Percentiles rank a stretch among this genome's conserved stretches.
These are phyloP conservation scores for Boletus subparvulus DNA, from an alignment of 768 basidiomycete genomes.

Conservation along the genomic window DNA sequence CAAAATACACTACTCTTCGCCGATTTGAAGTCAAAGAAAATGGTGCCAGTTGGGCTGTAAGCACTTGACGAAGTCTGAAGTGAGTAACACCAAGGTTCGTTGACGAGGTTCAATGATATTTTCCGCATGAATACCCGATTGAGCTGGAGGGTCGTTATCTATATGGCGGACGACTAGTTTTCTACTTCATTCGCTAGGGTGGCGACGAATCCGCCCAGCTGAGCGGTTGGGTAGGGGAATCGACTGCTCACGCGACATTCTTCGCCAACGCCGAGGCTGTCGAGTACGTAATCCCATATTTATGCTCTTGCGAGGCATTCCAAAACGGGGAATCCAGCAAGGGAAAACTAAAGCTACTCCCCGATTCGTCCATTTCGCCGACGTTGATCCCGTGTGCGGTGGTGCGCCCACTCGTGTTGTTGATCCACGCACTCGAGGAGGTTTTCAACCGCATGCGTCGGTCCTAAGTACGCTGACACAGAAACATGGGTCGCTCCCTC, in stretches of 20 bases:
- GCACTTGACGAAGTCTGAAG: constrained; percentile 55
- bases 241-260: too few relatives aligned
- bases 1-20: constrained; percentile 55
- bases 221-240: too few relatives aligned
- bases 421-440: constrained; percentile 47
- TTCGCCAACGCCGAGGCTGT: too few relatives aligned
- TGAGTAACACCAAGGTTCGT: constrained; percentile 61
- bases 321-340: constrained; percentile 37
- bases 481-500: constrained; percentile 27
- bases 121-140: constrained; percentile 66
- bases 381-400: constrained; percentile 36
- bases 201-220: too few relatives aligned
- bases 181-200: too few relatives aligned
- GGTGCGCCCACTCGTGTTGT: constrained; percentile 35
- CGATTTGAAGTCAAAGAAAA: constrained; percentile 57
- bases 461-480: constrained; percentile 56
- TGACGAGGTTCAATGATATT: constrained; percentile 59
- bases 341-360: constrained; percentile 31
- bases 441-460: constrained; percentile 43
- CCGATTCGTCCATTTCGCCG: constrained; percentile 24
- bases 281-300: too few relatives aligned
- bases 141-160: constrained; percentile 59
- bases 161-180: constrained; percentile 14
- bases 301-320: constrained; percentile 40
- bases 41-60: constrained; percentile 56